Evolutionary conservation across 2,329 filamentous ascomycete genomes (phyloP), one percentile per base, ranked within the genome.

Genomic region (Chrysosporium keratinophilum): DNA sequence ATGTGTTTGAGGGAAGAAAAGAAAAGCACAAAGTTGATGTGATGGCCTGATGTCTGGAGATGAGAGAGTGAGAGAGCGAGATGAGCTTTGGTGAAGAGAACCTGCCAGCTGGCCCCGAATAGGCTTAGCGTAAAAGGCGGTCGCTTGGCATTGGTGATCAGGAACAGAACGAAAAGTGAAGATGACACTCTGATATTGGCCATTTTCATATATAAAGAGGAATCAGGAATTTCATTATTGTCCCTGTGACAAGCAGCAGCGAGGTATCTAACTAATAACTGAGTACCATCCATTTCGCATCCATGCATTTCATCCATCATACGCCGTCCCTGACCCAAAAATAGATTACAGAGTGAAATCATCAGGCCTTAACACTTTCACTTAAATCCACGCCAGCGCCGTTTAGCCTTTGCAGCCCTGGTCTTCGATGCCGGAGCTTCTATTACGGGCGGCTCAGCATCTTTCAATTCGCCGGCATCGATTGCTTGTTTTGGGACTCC

Each of bases 331-430:
- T 37, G 5, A 10, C 5, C 10, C 45, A 2, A 37, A 47, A 47
- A 39, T 49, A 49, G 35, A 40, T 33, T 40, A 40, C 45, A 48
- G 14, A 14, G 28, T 33, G n/a, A 43, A 3, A 37, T 17, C 45
- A 47, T 23, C 33, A 37, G 19, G 23, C 20, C 39, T 19, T 6
- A 14, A 19, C 12, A 31, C 19, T 37, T 31, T 57, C 23, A 61
- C 46, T 59, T 66, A 51, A 65, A 65, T 44, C 63, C 65, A 37
- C 65, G 62, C 62, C 60, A 63, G 45, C 66, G 64, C 54, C 62
- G 59, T 50, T 17, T 66, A 60, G 41, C 65, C 64, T 47, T 64
- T 63, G 58, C 65, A 62, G 6, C 60, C 56, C 52, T 67, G 14
- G 61, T 48, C 23, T 56, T 57, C n/a, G 51, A 37, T 10, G 42